Conservation (phyloP, 164 flowering plant genomes). For the Stephania cephalantha region DNA sequence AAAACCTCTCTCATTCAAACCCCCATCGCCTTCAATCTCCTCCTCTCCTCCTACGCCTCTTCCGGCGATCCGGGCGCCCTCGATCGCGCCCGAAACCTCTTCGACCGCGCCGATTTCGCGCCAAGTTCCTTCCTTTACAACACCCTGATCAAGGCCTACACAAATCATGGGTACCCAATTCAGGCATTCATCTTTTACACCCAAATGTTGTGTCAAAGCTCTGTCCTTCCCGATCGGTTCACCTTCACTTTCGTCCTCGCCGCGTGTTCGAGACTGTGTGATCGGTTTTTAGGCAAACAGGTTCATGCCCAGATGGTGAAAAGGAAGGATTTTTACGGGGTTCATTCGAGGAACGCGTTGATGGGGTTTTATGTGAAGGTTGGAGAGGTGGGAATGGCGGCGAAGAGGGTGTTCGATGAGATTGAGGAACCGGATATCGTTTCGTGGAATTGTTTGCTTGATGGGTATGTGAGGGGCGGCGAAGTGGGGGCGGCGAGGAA, state of each 20-base stretch:
- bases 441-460: constrained; percentile 24
- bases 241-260: constrained; percentile 19
- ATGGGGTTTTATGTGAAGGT: constrained; percentile 17
- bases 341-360: constrained; percentile 17
- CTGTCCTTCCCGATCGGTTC: constrained; percentile 11
- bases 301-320: constrained; percentile 20
- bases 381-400: constrained; percentile 11
- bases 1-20: constrained; percentile 17
- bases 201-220: constrained; percentile 15
- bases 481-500: constrained; percentile 4
- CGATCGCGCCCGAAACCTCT: constrained; percentile 13
- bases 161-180: constrained; percentile 1
- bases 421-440: constrained; percentile 18
- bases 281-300: constrained; percentile 12
- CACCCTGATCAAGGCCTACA: constrained; percentile 16
- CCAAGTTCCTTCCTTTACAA: constrained; percentile 15
- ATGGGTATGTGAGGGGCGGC: constrained; percentile 18
- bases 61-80: constrained; percentile 3
- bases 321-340: constrained; percentile 9
- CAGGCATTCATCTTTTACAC: constrained; percentile 9
- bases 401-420: constrained; percentile 14
- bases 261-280: constrained; percentile 10
- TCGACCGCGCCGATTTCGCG: constrained; percentile 9
- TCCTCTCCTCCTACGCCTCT: constrained; percentile 12
- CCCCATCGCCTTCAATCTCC: constrained; percentile 11